Evolutionary conservation across 176 grass and related monocot species (phyloP), one percentile per base, ranked within the genome.

Genomic region (Thalia dealbata): DNA sequence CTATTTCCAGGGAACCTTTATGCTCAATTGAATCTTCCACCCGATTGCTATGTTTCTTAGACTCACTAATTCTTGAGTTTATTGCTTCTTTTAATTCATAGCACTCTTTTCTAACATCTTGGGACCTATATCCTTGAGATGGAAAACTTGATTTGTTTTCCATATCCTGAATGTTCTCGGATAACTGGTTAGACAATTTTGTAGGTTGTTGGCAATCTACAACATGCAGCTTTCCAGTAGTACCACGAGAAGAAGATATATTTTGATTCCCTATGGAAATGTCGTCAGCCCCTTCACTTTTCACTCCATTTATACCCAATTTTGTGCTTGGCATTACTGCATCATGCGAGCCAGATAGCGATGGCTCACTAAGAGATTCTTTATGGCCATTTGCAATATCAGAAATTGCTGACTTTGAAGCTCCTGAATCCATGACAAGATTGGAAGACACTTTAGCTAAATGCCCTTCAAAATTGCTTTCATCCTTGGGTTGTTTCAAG

Each of bases 401-500:
- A 78, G 22, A 25, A 72, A 27, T 64, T 25, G 9, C 8, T 64
- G 44, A 70, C 62, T 77, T 73, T 82, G 50, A 79, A 12, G 82
- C 84, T 73, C 80, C 85, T 76, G 73, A 65, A 69, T 62, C 81
- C 30, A 38, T 56, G 76, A 75, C 15, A 65, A 23, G 42, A n/a
- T 76, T 21, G 14, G 74, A 75, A 76, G 80, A 73, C 51, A 46
- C 74, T 43, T 23, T 76, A 81, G 51, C 81, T 71, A 82, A 65
- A 75, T 67, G 82, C 45, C 41, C 79, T 60, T 89, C 84, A 64
- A 71, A 26, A 50, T 81, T 67, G 78, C 71, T 32, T 54, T 85
- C 82, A 75, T 76, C 78, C 70, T 88, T 77, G 24, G 65, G 73
- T 76, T 80, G 80, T 76, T 91, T 78, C 74, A 83, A 73, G 69